Evolutionary conservation across 1,139 yeast genomes (phyloP).

Genomic region (Geotrichum reessii): DNA sequence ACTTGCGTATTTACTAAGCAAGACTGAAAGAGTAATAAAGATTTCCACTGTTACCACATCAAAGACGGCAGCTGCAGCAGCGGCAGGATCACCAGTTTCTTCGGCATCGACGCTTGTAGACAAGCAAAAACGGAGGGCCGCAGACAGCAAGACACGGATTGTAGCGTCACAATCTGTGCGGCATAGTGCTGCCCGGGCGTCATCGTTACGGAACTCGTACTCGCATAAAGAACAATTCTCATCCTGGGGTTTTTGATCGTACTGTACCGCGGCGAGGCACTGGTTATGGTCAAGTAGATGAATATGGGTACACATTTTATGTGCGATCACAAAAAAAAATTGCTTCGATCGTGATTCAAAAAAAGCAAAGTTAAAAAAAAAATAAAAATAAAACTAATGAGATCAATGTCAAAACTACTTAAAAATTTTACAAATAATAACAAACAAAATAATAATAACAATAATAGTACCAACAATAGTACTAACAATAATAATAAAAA

Average conservation of each 20-base stretch:
- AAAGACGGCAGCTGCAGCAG: background rate
- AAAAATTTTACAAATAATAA: background rate
- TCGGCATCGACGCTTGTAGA: constrained; percentile 6
- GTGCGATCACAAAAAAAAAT: background rate
- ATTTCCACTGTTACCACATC: background rate
- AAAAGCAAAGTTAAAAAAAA: background rate
- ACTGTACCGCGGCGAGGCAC: background rate
- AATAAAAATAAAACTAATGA: background rate
- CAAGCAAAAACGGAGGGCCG: background rate
- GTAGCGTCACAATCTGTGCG: background rate
- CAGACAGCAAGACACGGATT: background rate
- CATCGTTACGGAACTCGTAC: background rate
- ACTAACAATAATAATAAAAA: background rate
- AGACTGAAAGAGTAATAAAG: background rate
- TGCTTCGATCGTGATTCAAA: background rate
- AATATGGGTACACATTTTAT: background rate
- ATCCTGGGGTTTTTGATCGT: background rate
- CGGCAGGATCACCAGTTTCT: constrained; percentile 1
- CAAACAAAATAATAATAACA: background rate
- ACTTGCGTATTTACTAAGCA: background rate
- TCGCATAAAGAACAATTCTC: background rate
- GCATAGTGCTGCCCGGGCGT: background rate
- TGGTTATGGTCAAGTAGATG: background rate
- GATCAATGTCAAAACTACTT: background rate
- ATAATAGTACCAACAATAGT: background rate